Evolutionary conservation across 1,284 basidiomycete species (phyloP), one percentile per base, ranked within the genome.

Genomic region (Moesziomyces sp.): DNA sequence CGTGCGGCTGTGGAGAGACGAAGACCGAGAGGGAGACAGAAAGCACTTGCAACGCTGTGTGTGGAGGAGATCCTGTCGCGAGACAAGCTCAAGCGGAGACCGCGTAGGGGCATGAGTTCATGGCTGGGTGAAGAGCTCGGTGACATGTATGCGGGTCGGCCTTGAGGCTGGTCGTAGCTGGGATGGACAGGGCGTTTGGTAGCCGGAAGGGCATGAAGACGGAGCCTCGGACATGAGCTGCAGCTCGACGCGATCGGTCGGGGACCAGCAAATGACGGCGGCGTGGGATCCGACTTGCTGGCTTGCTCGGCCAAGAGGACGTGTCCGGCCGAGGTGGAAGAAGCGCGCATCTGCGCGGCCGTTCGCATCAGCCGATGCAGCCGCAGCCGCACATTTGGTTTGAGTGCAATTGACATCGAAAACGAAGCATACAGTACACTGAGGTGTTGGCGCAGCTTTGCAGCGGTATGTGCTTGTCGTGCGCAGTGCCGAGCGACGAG

Each of bases 141-240:
- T 19, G 58, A 55, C 52, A 38, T 40, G 52, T 54, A 68, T 68
- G 65, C 65, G 52, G 55, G 46, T 68, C 65, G 65, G 65, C 55
- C 55, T 68, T 52, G 44, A 58, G 43, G 44, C 38, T 23, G 58
- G 38, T 10, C 13, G 13, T 40, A 21, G 30, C 30, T 58, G 55
- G 38, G 46, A 35, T 42, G 26, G 7, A 14, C 58, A 46, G 24
- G 21, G 38, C 18, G 35, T 38, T 30, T 30, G 6, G 30, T 30
- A 30, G 35, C 35, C 16, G 35, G 16, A 18, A 7, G 16, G 35
- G 35, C 44, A 35, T 46, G 57, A 35, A 19, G 43, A 21, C 16
- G 51, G 52, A 43, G 55, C 13, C 59, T 68, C 65, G 58, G 65
- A 48, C 59, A 55, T 18, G 35, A 45, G 28, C 55, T 62, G 65